Percentiles rank a stretch among this genome's conserved stretches.
Evolutionary conservation across 495 filamentous ascomycete genomes (phyloP).

Genomic region (Penicillium robsamsonii): DNA sequence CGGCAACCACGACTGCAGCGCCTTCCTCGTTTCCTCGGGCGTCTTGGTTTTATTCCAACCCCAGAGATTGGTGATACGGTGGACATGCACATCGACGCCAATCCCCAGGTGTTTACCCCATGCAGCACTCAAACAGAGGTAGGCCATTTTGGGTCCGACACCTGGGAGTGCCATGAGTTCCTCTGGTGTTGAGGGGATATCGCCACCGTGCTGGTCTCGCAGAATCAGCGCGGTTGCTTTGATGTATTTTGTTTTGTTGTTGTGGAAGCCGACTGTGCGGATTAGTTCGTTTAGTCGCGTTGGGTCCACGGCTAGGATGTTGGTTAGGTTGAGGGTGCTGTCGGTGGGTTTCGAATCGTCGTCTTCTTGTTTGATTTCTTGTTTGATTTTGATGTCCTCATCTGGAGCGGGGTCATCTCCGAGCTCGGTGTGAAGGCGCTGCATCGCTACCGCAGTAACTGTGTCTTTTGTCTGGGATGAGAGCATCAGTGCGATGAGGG

Average conservation of each 20-base stretch:
- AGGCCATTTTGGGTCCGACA: conserved; percentile 97
- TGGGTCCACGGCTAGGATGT: conserved; percentile 72
- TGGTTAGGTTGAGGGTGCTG: conserved; percentile 67
- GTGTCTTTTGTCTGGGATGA: conserved; percentile 96
- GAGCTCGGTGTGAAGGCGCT: conserved; percentile 70
- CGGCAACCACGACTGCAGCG: conserved; percentile 82
- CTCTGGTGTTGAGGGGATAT: conserved; percentile 81
- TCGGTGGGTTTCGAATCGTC: conserved; percentile 23
- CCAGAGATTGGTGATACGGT: conserved; percentile 96
- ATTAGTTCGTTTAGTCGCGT: conserved; percentile 75
- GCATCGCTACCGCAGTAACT: conserved; percentile 83
- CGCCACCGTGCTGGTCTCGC: conserved; percentile 62
- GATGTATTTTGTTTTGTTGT: conserved; percentile 92
- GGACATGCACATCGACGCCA: conserved; percentile 67
- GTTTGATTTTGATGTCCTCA: conserved; percentile 12
- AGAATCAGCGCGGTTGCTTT: conserved; percentile 74
- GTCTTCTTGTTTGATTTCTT: conserved; percentile 8
- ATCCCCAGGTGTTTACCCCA: conserved; percentile 63
- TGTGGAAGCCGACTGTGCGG: conserved; percentile 85
- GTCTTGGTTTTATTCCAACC: conserved; percentile 83
- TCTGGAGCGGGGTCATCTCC: conserved; percentile 24
- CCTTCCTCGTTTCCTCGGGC: conserved; percentile 79
- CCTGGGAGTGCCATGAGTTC: conserved; percentile 80
- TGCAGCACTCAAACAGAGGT: conserved; percentile 76
- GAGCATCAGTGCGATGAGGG: conserved; percentile 91